Conservation (phyloP, 2,329 filamentous ascomycete species). For the Emmonsia crescens region DNA sequence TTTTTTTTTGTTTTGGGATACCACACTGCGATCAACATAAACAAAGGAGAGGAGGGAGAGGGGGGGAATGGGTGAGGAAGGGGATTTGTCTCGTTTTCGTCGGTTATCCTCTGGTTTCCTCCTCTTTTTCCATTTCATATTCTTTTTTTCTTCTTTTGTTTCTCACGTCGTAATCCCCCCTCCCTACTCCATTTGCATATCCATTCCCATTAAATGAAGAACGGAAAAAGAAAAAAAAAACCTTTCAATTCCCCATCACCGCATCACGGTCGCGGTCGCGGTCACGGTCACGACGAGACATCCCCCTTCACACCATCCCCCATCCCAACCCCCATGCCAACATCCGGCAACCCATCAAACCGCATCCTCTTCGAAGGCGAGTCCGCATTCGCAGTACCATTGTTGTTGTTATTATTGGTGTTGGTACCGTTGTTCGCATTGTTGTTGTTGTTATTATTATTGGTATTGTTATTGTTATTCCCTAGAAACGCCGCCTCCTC, state of each 20-base stretch:
- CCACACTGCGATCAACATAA: no score
- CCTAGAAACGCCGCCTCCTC: slow-evolving; percentile 27
- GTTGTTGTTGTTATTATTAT: neutral
- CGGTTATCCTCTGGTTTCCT: no score
- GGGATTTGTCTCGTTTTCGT: no score
- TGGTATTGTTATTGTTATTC: slow-evolving; percentile 4
- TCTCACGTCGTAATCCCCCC: no score
- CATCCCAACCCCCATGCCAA: neutral
- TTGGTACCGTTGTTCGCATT: neutral
- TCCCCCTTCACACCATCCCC: neutral
- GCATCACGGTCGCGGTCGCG: neutral
- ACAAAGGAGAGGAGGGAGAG: no score
- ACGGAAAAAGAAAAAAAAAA: neutral
- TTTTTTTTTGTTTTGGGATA: no score
- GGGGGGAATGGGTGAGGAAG: no score
- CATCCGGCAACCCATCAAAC: slow-evolving; percentile 1
- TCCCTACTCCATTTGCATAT: no score
- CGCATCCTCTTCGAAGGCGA: slow-evolving; percentile 1
- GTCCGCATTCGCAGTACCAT: neutral
- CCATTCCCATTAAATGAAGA: no score
- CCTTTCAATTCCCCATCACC: neutral
- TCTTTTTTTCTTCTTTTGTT: neutral
- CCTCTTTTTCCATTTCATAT: neutral
- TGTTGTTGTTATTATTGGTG: neutral
- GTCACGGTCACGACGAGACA: neutral